Evolutionary conservation across 768 basidiomycete species (phyloP).

Genomic region (Naematelia aurantialba): DNA sequence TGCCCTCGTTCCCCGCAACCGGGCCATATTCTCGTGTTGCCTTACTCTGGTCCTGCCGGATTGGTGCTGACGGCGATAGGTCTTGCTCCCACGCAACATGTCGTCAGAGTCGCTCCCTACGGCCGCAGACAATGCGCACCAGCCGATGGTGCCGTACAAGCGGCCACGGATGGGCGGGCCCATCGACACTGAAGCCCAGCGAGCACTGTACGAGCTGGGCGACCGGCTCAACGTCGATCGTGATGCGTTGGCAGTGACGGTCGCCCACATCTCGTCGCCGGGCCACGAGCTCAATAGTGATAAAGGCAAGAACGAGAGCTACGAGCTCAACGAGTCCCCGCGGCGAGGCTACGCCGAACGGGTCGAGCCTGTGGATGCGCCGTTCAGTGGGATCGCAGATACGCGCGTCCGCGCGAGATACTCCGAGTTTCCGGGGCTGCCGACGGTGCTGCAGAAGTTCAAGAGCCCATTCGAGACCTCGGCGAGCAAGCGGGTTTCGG

Average conservation of each 20-base stretch:
- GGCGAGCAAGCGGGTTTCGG: constrained; percentile 4
- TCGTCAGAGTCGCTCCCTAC: constrained; percentile 27
- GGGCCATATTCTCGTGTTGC: too few species aligned
- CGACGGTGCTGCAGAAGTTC: constrained; percentile 20
- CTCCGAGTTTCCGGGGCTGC: constrained; percentile 17
- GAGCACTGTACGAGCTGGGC: constrained; percentile 27
- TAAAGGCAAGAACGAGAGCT: neutral
- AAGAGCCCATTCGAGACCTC: constrained; percentile 19
- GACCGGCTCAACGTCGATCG: constrained; percentile 34
- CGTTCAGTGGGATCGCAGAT: constrained; percentile 20
- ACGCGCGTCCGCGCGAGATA: constrained; percentile 9
- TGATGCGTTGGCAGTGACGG: constrained; percentile 13
- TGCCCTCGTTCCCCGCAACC: too few species aligned
- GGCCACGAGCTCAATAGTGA: too few species aligned
- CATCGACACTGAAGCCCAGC: constrained; percentile 7
- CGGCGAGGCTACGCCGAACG: neutral
- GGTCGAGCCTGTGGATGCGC: constrained; percentile 7
- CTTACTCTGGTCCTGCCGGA: neutral
- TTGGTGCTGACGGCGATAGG: constrained; percentile 6
- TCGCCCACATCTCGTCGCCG: neutral
- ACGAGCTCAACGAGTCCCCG: constrained; percentile 6
- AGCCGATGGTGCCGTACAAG: constrained; percentile 30
- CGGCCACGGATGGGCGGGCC: constrained; percentile 3
- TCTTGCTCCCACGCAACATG: constrained; percentile 41
- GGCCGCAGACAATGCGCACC: constrained; percentile 8